Percentiles rank a stretch among this genome's conserved stretches.
Evolutionary conservation across 306 rosid species (phyloP).

Genomic region (Prunus campanulata): DNA sequence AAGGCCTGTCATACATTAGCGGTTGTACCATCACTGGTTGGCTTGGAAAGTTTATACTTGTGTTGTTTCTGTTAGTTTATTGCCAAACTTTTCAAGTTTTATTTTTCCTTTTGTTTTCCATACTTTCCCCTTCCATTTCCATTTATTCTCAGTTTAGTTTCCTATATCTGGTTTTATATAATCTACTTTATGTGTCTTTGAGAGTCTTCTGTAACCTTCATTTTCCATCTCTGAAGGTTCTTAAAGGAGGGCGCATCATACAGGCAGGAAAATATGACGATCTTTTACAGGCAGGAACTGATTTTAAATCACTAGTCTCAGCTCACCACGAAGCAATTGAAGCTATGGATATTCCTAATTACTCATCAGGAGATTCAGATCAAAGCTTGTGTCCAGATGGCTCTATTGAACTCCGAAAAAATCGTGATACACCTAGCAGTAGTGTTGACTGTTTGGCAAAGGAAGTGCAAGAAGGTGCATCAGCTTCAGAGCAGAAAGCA

Average conservation of each 20-base stretch:
- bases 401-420: slow-evolving; percentile 45
- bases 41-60: not conserved
- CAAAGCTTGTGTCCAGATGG: slow-evolving; percentile 57
- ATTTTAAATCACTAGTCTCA: slow-evolving; percentile 80
- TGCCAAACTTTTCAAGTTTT: not conserved
- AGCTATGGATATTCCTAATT: slow-evolving; percentile 92
- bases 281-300: slow-evolving; percentile 96
- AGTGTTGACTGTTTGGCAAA: slow-evolving; percentile 68
- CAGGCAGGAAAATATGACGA: slow-evolving; percentile 97
- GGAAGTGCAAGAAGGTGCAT: slow-evolving; percentile 82
- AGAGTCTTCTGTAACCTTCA: slow-evolving; percentile 12
- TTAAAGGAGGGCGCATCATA: slow-evolving; percentile 80
- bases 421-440: slow-evolving; percentile 39
- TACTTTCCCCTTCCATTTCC: not conserved
- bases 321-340: slow-evolving; percentile 99
- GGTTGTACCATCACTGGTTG: not conserved
- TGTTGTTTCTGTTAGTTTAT: not conserved
- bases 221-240: slow-evolving; percentile 61
- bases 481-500: slow-evolving; percentile 67
- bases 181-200: slow-evolving; percentile 1
- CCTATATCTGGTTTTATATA: slow-evolving; percentile 5
- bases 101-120: not conserved
- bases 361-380: slow-evolving; percentile 89
- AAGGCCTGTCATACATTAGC: not conserved
- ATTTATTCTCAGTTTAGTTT: not conserved